Conservation (phyloP, 75 land plant species). For the Pseudotsuga menziesii region DNA sequence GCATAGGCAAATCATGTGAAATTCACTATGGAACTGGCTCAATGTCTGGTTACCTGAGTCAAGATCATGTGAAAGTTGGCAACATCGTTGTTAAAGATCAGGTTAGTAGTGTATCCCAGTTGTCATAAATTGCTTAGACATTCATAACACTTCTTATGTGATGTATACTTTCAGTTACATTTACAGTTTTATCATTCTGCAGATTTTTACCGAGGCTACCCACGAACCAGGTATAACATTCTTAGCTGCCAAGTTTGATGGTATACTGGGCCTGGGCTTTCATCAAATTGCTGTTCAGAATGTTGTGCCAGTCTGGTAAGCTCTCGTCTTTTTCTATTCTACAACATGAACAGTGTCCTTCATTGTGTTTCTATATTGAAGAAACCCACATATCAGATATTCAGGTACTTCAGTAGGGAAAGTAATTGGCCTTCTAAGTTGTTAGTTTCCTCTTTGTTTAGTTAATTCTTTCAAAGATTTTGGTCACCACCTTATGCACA, state of each 20-base stretch:
- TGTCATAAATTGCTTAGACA: not conserved
- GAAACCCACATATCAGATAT: not conserved
- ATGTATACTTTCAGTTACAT: not conserved
- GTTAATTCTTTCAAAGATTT: not conserved
- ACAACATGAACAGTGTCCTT: not conserved
- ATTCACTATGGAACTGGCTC: conserved; percentile 82
- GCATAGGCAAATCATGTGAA: conserved; percentile 52
- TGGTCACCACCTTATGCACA: not conserved
- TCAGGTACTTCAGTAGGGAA: not conserved
- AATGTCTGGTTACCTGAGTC: conserved; percentile 69
- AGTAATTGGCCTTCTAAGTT: not conserved
- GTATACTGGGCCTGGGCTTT: conserved; percentile 93
- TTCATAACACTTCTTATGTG: not conserved
- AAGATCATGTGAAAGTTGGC: conserved; percentile 68
- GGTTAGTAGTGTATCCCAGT: conserved; percentile 18
- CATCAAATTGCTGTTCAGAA: conserved; percentile 70
- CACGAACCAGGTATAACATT: conserved; percentile 71
- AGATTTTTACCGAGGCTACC: conserved; percentile 93
- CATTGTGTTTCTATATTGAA: not conserved
- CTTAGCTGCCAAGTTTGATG: conserved; percentile 79
- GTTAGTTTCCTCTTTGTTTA: not conserved
- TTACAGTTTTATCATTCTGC: conserved; percentile 2
- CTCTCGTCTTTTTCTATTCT: not conserved
- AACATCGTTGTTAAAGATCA: conserved; percentile 64
- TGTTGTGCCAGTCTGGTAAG: conserved; percentile 76